phyloP scores from a whole-genome alignment of 306 rosid species.

The Acacia crassicarpa region DNA sequence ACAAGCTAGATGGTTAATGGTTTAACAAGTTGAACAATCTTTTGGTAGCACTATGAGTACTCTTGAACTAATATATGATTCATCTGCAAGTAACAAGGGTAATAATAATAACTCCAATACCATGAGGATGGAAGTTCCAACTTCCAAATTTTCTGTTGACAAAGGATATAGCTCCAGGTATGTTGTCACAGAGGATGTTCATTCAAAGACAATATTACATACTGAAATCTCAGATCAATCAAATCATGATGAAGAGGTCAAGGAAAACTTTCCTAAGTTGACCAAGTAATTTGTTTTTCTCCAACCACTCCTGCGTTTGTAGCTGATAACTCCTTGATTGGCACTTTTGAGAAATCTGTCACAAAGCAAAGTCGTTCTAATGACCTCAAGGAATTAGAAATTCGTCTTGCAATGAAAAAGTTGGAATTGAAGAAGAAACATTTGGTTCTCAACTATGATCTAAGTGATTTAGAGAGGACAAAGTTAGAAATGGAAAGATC shows the following conservation, averaged over 20 bases:
- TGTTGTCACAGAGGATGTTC: conserved; percentile 35
- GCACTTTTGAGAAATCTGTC: conserved; percentile 53
- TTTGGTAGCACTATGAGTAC: conserved; percentile 80
- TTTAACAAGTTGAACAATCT: conserved; percentile 70
- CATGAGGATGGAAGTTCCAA: conserved; percentile 28
- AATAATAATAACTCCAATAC: conserved; percentile 18
- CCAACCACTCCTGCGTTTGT: conserved; percentile 36
- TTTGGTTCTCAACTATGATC: conserved; percentile 54
- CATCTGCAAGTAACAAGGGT: conserved; percentile 42
- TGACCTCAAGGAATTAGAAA: conserved; percentile 66
- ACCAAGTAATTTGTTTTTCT: conserved; percentile 46
- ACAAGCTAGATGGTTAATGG: conserved; percentile 69
- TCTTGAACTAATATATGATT: conserved; percentile 58
- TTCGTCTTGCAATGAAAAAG: conserved; percentile 52
- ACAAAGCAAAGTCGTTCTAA: conserved; percentile 72
- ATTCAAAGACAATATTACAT: conserved; percentile 21
- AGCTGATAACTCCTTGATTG: conserved; percentile 32
- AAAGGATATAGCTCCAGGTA: conserved; percentile 38
- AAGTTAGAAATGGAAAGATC: conserved; percentile 71
- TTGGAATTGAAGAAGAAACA: conserved; percentile 60
- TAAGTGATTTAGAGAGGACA: conserved; percentile 60
- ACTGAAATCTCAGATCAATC: conserved; percentile 31
- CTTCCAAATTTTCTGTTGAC: conserved; percentile 28
- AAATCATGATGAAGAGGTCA: conserved; percentile 37
- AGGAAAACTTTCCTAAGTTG: conserved; percentile 35